A percentile compares a stretch with the other conserved stretches of the same genome.
These are phyloP conservation scores for Ophiocordyceps camponoti-saundersi DNA, from an alignment of 2,329 filamentous ascomycete species.

Conservation along the genomic window DNA sequence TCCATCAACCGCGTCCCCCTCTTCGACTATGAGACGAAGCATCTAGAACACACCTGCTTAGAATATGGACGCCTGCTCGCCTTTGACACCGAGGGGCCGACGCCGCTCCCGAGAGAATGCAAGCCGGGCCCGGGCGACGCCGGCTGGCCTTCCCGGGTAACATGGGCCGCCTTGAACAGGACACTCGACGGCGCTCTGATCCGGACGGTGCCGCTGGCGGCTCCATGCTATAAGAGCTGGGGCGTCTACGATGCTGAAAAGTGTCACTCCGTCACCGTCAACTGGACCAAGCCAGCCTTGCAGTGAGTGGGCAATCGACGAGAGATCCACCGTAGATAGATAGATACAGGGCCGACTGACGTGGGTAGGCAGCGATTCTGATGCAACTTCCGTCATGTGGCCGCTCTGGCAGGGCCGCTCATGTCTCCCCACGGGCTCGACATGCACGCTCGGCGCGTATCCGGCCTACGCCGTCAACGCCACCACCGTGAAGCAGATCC, in stretches of 20 bases:
- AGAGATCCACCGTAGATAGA: slow-evolving; percentile 5
- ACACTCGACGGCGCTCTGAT: slow-evolving; percentile 33
- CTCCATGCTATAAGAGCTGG: slow-evolving; percentile 30
- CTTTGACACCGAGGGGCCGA: no score
- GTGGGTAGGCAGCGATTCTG: not conserved
- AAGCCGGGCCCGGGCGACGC: slow-evolving; percentile 28
- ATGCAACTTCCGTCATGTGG: slow-evolving; percentile 10
- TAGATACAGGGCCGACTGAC: not conserved
- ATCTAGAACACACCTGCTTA: no score
- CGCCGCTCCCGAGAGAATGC: no score
- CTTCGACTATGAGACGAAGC: no score
- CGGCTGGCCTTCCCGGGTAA: slow-evolving; percentile 29
- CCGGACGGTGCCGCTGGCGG: slow-evolving; percentile 31
- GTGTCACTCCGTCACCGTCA: slow-evolving; percentile 22
- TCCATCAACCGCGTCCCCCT: no score
- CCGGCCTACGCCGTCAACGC: slow-evolving; percentile 15
- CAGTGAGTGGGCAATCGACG: slow-evolving; percentile 23
- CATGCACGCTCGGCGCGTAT: slow-evolving; percentile 22
- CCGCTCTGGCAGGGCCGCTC: slow-evolving; percentile 15
- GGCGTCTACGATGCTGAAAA: slow-evolving; percentile 26
- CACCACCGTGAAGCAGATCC: not conserved
- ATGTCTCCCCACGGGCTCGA: slow-evolving; percentile 17
- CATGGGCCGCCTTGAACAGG: slow-evolving; percentile 33
- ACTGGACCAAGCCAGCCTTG: slow-evolving; percentile 25
- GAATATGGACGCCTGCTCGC: no score